Evolutionary conservation across 2,329 filamentous ascomycete species (phyloP), one percentile per base, ranked within the genome.

Genomic region (Fusarium caatingaense): DNA sequence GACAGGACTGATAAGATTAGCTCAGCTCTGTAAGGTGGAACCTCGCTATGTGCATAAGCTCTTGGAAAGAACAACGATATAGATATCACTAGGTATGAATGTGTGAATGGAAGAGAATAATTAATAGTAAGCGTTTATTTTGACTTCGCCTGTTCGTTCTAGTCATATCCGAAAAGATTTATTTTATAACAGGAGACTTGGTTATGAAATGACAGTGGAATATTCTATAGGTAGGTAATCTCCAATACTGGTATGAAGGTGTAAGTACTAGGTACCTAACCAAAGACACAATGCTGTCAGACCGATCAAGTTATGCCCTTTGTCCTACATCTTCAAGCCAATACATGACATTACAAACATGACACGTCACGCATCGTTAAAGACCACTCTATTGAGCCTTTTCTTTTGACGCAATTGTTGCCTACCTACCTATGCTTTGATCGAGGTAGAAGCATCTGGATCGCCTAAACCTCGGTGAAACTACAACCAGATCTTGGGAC

Each of bases 391-490:
- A 42, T 53, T n/a, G 15, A 40, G 11, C 32, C 48, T 21, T 37
- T 37, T n/a, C 34, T n/a, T 37, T n/a, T 37, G 10, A 37, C 10
- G 10, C 34, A 25, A 13, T 40, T 25, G 15, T 51, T 28, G 42
- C 28, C 28, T 30, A 30, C 28, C 28, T 30, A 30, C 6, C 12
- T 30, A 30, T 27, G 30, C 25, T 50, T 21, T 5, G 32, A 37
- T 25, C 20, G 18, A 25, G n/a, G 49, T 40, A 40, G n/a, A 42
- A 23, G 15, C 25, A 45, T 16, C 32, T 41, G 10, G 8, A 13
- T n/a, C 62, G 63, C 62, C 40, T 66, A 66, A 66, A 66, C 62
- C 12, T 61, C 63, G 63, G 63, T 64, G 40, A 41, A 61, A 49
- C 53, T 28, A 15, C 18, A 30, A 20, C n/a, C 25, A 55, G 44